Evolutionary conservation across 345 rosid species (phyloP), one percentile per base, ranked within the genome.

Genomic region (Xanthoceras sorbifolium): DNA sequence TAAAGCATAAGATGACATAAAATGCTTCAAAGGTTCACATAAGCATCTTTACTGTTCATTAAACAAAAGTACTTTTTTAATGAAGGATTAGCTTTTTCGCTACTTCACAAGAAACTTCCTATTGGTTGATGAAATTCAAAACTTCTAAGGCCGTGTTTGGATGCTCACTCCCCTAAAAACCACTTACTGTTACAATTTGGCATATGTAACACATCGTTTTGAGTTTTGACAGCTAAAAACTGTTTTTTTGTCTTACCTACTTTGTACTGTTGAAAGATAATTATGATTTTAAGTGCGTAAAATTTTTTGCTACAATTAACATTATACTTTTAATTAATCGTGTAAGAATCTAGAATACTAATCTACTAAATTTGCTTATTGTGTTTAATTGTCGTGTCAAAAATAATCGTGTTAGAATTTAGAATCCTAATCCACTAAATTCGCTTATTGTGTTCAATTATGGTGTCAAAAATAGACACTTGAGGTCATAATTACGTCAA

Each of bases 41-140:
- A 14, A 62, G 66, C 17, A 61, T 26, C 66, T 62, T 29, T 28
- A 28, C 9, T 9, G 44, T 17, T 64, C 10, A 34, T 2, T 32
- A 15, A 17, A 29, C 6, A 14, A 64, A 64, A 64, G 42, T 32
- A n/a, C n/a, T 64, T 64, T 32, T 32, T 42, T 18, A 0, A 0
- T n/a, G n/a, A 28, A n/a, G 20, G 40, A 48, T 6, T 22, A 23
- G 6, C 38, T 59, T 60, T 25, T 25, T 9, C 2, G 42, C 8
- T 1, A 72, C 81, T 73, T 59, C 25, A 22, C 14, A 50, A 23
- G 5, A 69, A 42, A 46, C 40, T 73, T 32, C 22, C 61, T 18
- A 25, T n/a, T 25, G n/a, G n/a, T n/a, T n/a, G n/a, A n/a, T 5
- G 17, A 31, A 8, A 3, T 22, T 26, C 4, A 7, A 12, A 12